Percentiles rank a stretch among this genome's conserved stretches.
phyloP scores from a whole-genome alignment of 2,329 filamentous ascomycete genomes.

The Stemphylium vesicarium region DNA sequence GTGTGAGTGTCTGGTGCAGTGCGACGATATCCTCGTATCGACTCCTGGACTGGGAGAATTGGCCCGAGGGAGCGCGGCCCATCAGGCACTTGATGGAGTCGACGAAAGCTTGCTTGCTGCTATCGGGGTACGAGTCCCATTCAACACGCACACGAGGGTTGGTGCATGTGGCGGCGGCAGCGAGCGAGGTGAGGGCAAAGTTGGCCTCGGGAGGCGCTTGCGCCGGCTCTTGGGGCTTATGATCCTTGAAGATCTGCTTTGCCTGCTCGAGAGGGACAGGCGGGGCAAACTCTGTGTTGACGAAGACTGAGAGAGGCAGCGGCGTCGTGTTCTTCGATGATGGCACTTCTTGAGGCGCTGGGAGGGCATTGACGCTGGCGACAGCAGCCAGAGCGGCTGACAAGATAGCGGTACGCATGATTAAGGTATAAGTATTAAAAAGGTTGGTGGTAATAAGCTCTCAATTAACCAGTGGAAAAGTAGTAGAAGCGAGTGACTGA shows the following conservation, averaged over 20 bases:
- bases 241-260: constrained; percentile 5
- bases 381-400: constrained; percentile 25
- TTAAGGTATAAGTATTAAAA: constrained; percentile 21
- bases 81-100: constrained; percentile 41
- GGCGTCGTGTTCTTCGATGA: constrained; percentile 5
- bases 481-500: constrained; percentile 16
- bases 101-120: constrained; percentile 33
- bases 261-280: constrained; percentile 18
- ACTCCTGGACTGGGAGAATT: constrained; percentile 33
- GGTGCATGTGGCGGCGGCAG: constrained; percentile 26
- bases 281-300: constrained; percentile 8
- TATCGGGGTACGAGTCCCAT: constrained; percentile 38
- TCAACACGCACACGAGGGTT: constrained; percentile 40
- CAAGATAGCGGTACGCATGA: constrained; percentile 23
- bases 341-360: constrained; percentile 14
- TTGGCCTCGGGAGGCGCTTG: neutral
- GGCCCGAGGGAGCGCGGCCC: constrained; percentile 27
- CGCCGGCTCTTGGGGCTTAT: neutral
- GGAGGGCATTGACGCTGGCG: constrained; percentile 19
- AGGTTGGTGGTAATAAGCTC: neutral
- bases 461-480: neutral
- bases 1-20: constrained; percentile 43
- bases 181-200: neutral
- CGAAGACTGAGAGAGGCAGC: constrained; percentile 16
- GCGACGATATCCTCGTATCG: constrained; percentile 46